These are phyloP conservation scores for Russula foetens DNA, from an alignment of 768 basidiomycete genomes.

Conservation along the genomic window DNA sequence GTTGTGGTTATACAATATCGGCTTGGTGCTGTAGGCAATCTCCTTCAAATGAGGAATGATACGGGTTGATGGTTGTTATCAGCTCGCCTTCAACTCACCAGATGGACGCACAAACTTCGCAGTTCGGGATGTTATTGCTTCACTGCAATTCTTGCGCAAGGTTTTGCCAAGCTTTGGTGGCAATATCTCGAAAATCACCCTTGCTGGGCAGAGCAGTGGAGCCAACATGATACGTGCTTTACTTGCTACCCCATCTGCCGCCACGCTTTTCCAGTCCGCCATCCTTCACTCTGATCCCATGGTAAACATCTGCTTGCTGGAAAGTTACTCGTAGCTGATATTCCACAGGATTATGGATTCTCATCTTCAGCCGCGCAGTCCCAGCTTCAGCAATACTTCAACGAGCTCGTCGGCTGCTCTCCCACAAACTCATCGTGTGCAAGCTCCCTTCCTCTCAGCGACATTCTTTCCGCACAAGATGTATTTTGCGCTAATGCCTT, in stretches of 20 bases:
- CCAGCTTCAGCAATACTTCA: slow-evolving; percentile 46
- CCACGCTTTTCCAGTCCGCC: slow-evolving; percentile 63
- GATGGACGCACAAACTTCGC: slow-evolving; percentile 64
- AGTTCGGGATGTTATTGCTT: slow-evolving; percentile 58
- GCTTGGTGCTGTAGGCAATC: slow-evolving; percentile 55
- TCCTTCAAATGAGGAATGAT: neutral
- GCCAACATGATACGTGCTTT: slow-evolving; percentile 72
- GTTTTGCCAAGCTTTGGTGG: slow-evolving; percentile 61
- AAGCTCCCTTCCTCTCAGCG: slow-evolving; percentile 37
- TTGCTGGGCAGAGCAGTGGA: slow-evolving; percentile 81
- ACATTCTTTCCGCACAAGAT: slow-evolving; percentile 47
- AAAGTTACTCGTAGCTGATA: neutral
- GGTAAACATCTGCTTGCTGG: slow-evolving; percentile 33
- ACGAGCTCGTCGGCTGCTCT: slow-evolving; percentile 38
- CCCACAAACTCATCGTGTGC: slow-evolving; percentile 43
- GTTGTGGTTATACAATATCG: slow-evolving; percentile 82
- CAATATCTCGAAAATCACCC: slow-evolving; percentile 51
- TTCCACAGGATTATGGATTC: slow-evolving; percentile 61
- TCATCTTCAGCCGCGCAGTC: slow-evolving; percentile 45
- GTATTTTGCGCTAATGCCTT: slow-evolving; percentile 37
- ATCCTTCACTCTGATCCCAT: slow-evolving; percentile 87
- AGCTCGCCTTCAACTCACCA: slow-evolving; percentile 74
- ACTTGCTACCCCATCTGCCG: slow-evolving; percentile 62
- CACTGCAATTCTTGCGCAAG: slow-evolving; percentile 51
- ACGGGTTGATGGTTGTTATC: slow-evolving; percentile 8